These are phyloP conservation scores for Taiozyma sp. DNA, from an alignment of 1,139 yeast species.

Conservation along the genomic window DNA sequence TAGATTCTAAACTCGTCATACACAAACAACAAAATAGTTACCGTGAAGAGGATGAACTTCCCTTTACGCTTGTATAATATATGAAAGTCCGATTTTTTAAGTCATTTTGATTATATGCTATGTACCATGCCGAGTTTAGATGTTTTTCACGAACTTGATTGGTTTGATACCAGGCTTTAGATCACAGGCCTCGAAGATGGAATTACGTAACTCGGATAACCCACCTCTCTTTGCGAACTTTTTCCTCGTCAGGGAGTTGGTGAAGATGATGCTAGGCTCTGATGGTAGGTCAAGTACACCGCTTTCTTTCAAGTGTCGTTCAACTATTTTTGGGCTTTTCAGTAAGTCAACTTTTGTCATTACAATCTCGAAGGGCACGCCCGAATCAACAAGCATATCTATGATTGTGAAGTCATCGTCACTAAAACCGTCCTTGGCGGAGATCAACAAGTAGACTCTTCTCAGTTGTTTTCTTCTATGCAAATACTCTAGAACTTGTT, in stretches of 20 bases:
- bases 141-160: slow-evolving; percentile 12
- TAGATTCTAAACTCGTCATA: slow-evolving; percentile 25
- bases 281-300: slow-evolving; percentile 24
- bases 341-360: slow-evolving; percentile 71
- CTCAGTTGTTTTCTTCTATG: slow-evolving; percentile 45
- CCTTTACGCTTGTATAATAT: not conserved
- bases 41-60: not conserved
- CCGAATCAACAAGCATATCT: slow-evolving; percentile 43
- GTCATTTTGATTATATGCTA: not conserved
- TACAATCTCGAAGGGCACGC: slow-evolving; percentile 66
- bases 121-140: not conserved
- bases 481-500: slow-evolving; percentile 58
- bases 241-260: slow-evolving; percentile 30
- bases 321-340: slow-evolving; percentile 20
- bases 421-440: slow-evolving; percentile 50
- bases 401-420: slow-evolving; percentile 51
- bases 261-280: slow-evolving; percentile 34
- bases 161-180: slow-evolving; percentile 21
- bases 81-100: not conserved
- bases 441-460: slow-evolving; percentile 56
- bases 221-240: slow-evolving; percentile 32
- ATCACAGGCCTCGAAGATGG: slow-evolving; percentile 36
- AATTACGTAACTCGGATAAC: slow-evolving; percentile 30
- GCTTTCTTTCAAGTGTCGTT: slow-evolving; percentile 23
- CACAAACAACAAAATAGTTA: not conserved